Percentiles rank a stretch among this genome's conserved stretches.
Evolutionary conservation across 2,329 filamentous ascomycete genomes (phyloP).

Genomic region (Colletotrichum chlorophyti): DNA sequence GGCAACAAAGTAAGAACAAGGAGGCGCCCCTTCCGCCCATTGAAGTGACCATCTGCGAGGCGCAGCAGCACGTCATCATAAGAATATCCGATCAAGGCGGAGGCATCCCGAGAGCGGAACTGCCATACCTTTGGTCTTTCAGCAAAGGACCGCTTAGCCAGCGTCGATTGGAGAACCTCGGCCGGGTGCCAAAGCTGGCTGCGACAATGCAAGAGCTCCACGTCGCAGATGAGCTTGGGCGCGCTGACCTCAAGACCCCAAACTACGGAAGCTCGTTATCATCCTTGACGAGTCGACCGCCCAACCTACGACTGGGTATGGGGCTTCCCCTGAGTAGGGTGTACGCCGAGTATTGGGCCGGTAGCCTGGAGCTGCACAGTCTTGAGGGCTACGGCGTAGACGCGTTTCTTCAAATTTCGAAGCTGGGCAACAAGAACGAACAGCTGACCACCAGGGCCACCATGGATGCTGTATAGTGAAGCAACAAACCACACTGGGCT

Average conservation of each 20-base stretch:
- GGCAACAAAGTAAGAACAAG: conserved; percentile 48
- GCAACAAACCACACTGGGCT: not conserved
- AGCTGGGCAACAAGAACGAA: conserved; percentile 97
- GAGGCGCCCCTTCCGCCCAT: conserved; percentile 69
- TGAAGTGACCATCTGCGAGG: conserved; percentile 93
- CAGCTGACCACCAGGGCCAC: conserved; percentile 80
- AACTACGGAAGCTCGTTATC: conserved; percentile 71
- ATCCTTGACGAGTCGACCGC: conserved; percentile 81
- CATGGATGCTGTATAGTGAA: conserved; percentile 73
- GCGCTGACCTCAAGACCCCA: conserved; percentile 49
- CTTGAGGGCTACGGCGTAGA: conserved; percentile 96
- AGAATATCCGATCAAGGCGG: conserved; percentile 95
- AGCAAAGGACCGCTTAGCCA: conserved; percentile 86
- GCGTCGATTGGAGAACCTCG: conserved; percentile 82
- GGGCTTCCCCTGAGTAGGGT: conserved; percentile 91
- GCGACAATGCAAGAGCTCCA: conserved; percentile 90
- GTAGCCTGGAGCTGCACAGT: conserved; percentile 87
- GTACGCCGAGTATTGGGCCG: conserved; percentile 98
- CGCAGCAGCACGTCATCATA: conserved; percentile 93
- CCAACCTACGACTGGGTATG: conserved; percentile 88
- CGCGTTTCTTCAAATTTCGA: conserved; percentile 94
- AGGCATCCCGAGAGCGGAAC: conserved; percentile 82
- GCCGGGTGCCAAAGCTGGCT: conserved; percentile 86
- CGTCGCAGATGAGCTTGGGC: conserved; percentile 49
- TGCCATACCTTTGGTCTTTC: conserved; percentile 96